Evolutionary conservation across 352 stramenopile genomes (phyloP).

Genomic region (Phytophthora chlamydospora): DNA sequence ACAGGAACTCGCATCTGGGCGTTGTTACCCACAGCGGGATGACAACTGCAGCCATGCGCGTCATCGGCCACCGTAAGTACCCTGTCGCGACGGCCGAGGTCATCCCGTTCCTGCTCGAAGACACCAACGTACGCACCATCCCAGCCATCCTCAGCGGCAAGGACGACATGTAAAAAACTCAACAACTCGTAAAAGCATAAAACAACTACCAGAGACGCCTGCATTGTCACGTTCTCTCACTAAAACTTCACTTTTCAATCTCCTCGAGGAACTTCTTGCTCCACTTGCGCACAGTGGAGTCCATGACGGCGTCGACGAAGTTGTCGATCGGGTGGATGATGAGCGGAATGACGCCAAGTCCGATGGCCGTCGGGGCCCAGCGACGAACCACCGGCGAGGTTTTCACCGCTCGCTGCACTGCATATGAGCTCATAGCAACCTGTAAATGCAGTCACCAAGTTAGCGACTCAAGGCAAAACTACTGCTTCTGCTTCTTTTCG

Average conservation of each 20-base stretch:
- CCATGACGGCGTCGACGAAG: conserved; percentile 65
- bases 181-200: not conserved
- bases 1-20: conserved; percentile 13
- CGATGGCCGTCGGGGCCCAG: conserved; percentile 77
- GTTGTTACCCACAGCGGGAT: conserved; percentile 32
- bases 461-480: not conserved
- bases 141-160: conserved; percentile 10
- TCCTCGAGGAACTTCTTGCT: conserved; percentile 32
- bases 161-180: conserved; percentile 9
- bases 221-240: not conserved
- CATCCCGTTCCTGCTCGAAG: conserved; percentile 32
- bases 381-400: conserved; percentile 52
- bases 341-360: conserved; percentile 81
- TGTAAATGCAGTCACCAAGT: conserved; percentile 11
- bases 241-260: conserved; percentile 31
- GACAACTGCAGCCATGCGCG: conserved; percentile 20
- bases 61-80: conserved; percentile 26
- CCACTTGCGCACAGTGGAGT: conserved; percentile 61
- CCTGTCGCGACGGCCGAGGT: conserved; percentile 20
- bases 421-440: conserved; percentile 49
- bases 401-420: conserved; percentile 44
- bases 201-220: not conserved
- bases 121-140: conserved; percentile 15
- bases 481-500: not conserved
- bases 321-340: conserved; percentile 90